Evolutionary conservation across 768 basidiomycete species (phyloP).

Genomic region (Suillus bovinus): DNA sequence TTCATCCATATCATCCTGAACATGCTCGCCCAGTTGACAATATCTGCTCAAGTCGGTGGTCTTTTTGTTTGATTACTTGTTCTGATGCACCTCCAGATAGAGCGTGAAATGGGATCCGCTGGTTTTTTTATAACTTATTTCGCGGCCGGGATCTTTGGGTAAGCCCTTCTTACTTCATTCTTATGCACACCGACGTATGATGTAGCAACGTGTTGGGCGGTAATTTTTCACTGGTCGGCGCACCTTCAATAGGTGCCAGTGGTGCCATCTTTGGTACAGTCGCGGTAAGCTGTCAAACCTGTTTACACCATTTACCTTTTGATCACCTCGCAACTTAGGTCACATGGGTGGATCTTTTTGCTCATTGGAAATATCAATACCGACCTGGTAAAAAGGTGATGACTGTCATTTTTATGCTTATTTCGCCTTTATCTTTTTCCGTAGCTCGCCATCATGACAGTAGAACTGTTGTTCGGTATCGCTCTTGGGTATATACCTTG

Average conservation of each 20-base stretch:
- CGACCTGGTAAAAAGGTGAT: constrained; percentile 76
- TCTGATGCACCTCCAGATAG: constrained; percentile 53
- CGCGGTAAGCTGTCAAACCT: constrained; percentile 48
- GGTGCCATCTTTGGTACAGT: constrained; percentile 92
- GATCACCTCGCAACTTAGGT: constrained; percentile 39
- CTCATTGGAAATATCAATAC: constrained; percentile 91
- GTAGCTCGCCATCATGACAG: constrained; percentile 79
- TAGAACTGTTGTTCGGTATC: constrained; percentile 86
- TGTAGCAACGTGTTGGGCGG: constrained; percentile 83
- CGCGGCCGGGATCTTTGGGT: constrained; percentile 93
- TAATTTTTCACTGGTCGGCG: constrained; percentile 87
- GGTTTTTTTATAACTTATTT: constrained; percentile 88
- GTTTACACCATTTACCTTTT: not conserved
- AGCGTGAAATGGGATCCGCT: constrained; percentile 87
- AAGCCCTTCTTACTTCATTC: constrained; percentile 17
- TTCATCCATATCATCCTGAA: constrained; percentile 90
- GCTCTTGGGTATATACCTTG: constrained; percentile 84
- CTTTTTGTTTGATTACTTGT: not conserved
- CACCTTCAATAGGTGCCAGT: constrained; percentile 88
- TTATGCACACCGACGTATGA: constrained; percentile 9
- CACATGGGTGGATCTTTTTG: constrained; percentile 85
- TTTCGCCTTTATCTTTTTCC: not conserved
- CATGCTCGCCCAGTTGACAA: constrained; percentile 80
- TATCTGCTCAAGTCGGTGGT: constrained; percentile 68
- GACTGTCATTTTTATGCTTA: constrained; percentile 1